These are phyloP conservation scores for Microstegium vimineum DNA, from an alignment of 176 grass and related monocot species.

Conservation along the genomic window DNA sequence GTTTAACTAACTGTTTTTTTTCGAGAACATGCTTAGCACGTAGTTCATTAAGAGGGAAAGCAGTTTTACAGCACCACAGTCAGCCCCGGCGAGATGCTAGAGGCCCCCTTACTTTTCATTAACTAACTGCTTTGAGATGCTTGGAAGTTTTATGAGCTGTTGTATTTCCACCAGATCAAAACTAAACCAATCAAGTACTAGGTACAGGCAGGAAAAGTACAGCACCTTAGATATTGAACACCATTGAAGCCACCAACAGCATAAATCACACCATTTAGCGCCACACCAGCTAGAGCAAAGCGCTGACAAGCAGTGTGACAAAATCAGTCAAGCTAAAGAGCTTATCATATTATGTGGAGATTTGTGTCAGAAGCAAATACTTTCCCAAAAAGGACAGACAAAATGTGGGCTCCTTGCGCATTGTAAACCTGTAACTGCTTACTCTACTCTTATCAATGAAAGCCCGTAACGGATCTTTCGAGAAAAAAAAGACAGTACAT, in stretches of 20 bases:
- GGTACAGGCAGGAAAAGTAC: conserved; percentile 16
- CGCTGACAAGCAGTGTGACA: conserved; percentile 43
- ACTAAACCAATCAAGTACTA: conserved; percentile 16
- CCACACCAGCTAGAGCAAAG: conserved; percentile 58
- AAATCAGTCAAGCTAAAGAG: background rate
- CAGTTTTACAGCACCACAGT: no score
- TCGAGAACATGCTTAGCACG: no score
- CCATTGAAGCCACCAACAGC: conserved; percentile 80
- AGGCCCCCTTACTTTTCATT: no score
- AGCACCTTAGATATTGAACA: conserved; percentile 54
- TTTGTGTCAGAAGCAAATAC: background rate
- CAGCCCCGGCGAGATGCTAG: no score
- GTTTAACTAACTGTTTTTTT: background rate
- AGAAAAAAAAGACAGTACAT: background rate
- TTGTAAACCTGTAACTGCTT: no score
- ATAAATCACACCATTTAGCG: conserved; percentile 70
- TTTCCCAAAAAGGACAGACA: background rate
- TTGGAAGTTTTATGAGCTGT: background rate
- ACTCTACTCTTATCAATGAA: no score
- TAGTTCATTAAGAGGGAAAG: no score
- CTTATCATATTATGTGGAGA: background rate
- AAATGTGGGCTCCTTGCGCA: no score
- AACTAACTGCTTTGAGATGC: no score
- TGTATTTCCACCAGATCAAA: background rate
- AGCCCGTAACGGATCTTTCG: no score